phyloP scores from a whole-genome alignment of 2,329 filamentous ascomycete species.

The Massarina eburnea region DNA sequence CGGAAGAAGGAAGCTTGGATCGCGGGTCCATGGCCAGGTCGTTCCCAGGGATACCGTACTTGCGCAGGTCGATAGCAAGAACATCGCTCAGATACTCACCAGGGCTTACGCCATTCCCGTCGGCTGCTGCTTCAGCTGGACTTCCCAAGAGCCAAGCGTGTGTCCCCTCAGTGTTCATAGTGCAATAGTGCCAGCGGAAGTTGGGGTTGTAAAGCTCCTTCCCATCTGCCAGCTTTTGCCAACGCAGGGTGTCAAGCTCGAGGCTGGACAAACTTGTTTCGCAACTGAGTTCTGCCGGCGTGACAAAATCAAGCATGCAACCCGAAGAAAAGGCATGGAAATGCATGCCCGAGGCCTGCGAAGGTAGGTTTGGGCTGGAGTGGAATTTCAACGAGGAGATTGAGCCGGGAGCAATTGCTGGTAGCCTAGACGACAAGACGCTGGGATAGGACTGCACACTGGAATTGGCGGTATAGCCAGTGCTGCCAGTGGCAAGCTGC shows the following conservation, averaged over 20 bases:
- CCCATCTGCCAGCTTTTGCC: constrained; percentile 94
- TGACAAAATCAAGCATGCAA: constrained; percentile 90
- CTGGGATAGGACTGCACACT: constrained; percentile 60
- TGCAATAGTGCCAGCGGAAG: constrained; percentile 99
- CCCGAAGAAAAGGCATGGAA: constrained; percentile 95
- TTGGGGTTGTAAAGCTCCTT: constrained; percentile 87
- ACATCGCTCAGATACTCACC: constrained; percentile 95
- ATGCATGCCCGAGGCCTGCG: constrained; percentile 87
- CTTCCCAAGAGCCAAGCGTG: constrained; percentile 97
- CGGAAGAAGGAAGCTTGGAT: constrained; percentile 52
- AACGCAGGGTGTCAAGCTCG: constrained; percentile 82
- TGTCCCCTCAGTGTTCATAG: constrained; percentile 90
- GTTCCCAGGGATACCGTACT: constrained; percentile 88
- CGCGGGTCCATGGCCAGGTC: constrained; percentile 55
- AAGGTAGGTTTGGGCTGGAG: constrained; percentile 81
- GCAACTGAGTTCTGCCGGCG: constrained; percentile 83
- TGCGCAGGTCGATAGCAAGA: constrained; percentile 86
- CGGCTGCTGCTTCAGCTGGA: constrained; percentile 68
- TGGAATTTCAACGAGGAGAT: constrained; percentile 91
- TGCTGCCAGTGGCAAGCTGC: constrained; percentile 43
- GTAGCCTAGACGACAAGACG: constrained; percentile 47
- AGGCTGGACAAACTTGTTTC: constrained; percentile 90
- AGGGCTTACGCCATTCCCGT: constrained; percentile 68
- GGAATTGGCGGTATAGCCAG: constrained; percentile 72
- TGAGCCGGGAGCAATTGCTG: constrained; percentile 68